Evolutionary conservation across 2,329 filamentous ascomycete species (phyloP).

Genomic region (Colletotrichum gloeosporioides): DNA sequence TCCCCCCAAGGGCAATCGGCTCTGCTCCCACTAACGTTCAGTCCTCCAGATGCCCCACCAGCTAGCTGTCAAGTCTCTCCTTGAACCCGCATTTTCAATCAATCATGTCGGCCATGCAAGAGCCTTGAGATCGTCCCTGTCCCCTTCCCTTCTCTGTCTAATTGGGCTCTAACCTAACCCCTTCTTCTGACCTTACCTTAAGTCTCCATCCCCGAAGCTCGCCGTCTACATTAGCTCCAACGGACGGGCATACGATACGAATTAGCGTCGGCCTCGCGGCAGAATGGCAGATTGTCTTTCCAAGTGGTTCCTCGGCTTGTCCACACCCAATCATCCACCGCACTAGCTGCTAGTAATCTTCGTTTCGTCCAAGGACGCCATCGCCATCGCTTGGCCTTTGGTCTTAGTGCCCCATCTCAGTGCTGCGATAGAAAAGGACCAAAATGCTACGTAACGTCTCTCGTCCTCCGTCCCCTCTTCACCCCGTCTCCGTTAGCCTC

Average conservation of each 20-base stretch:
- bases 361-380: not conserved
- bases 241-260: not conserved
- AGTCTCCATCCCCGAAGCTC: not conserved
- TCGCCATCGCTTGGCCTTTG: not conserved
- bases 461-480: not conserved
- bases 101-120: not conserved
- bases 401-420: not conserved
- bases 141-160: not conserved
- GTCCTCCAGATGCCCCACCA: not conserved
- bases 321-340: not conserved
- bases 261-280: not conserved
- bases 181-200: not conserved
- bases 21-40: not conserved
- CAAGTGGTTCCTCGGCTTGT: not conserved
- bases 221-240: not conserved
- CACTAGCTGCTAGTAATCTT: not conserved
- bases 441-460: not conserved
- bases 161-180: not conserved
- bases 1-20: not conserved
- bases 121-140: not conserved
- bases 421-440: not conserved
- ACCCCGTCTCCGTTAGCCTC: not conserved
- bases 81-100: not conserved
- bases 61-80: not conserved
- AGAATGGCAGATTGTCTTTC: constrained; percentile 11